Percentiles rank a stretch among this genome's conserved stretches.
phyloP scores from a whole-genome alignment of 2,329 filamentous ascomycete genomes.

The Calonectria henricotiae region DNA sequence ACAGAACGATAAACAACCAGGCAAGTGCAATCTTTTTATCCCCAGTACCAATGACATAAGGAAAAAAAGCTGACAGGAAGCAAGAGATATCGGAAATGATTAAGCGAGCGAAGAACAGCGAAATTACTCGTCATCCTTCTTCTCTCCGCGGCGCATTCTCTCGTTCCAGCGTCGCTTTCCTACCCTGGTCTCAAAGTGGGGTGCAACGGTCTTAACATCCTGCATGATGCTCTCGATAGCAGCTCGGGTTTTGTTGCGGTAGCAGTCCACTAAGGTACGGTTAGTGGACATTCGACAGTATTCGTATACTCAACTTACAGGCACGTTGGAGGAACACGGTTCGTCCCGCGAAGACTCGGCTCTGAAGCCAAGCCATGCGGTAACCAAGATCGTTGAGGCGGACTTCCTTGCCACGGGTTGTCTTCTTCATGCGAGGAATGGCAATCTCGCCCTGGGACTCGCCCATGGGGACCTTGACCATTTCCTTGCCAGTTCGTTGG shows the following conservation, averaged over 20 bases:
- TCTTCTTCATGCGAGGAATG: constrained; percentile 81
- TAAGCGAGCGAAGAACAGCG: background rate
- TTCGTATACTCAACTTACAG: constrained; percentile 70
- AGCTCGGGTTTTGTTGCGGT: constrained; percentile 90
- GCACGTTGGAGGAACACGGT: constrained; percentile 93
- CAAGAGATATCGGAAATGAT: background rate
- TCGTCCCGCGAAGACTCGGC: constrained; percentile 88
- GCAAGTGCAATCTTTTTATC: constrained; percentile 44
- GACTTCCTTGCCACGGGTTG: constrained; percentile 85
- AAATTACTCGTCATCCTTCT: constrained; percentile 53
- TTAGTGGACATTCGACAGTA: constrained; percentile 34
- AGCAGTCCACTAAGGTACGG: constrained; percentile 82
- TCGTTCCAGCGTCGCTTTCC: constrained; percentile 86
- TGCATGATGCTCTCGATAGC: constrained; percentile 86
- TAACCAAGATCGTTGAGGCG: constrained; percentile 93
- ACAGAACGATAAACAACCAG: constrained; percentile 42
- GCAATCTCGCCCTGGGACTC: constrained; percentile 84
- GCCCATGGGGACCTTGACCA: constrained; percentile 75
- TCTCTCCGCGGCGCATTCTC: constrained; percentile 62
- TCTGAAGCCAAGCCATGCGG: constrained; percentile 97
- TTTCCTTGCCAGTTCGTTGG: constrained; percentile 56
- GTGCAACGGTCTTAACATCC: constrained; percentile 81
- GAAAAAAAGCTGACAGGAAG: constrained; percentile 29
- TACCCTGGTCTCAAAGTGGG: constrained; percentile 90
- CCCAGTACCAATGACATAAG: constrained; percentile 33